Base-by-base conservation (phyloP, 1,284 basidiomycete genomes). In the Wallemia mellicola region DNA sequence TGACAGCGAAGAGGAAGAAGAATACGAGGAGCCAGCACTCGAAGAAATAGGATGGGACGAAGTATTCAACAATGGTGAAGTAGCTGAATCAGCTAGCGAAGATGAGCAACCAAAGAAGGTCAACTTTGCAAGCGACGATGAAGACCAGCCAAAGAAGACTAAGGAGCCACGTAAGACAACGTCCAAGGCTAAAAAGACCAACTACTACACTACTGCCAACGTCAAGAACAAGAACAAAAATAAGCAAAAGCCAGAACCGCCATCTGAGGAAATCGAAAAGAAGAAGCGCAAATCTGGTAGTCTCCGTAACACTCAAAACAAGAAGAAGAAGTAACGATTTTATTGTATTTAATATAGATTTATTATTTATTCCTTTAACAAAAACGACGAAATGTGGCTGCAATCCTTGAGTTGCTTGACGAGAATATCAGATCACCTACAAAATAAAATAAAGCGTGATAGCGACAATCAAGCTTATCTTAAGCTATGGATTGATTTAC, bases 141-240 rank as follows among this genome's bases (percentile, higher is more conserved):
- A 60, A 27, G 63, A 60, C 38, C 30, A 57, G 22, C 60, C 61
- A 1, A 58, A 63, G 17, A 59, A 62, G 17, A 54, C 62, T 22
- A 87, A 86, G 70, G 82, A 77, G 64, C 68, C 76, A 27, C 81
- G 88, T 24, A 83, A 88, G 83, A 91, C 78, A 64, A 92, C 88
- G 1, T 86, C 81, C 74, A 94, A 92, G 73, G 80, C 77, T 66
- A 57, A 66, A 72, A 79, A 86, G 19, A 77, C 77, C 61, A 96
- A 96, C 73, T 98, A 89, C 75, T 95, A 87, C 73, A 80, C 82
- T 5, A 75, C 68, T 57, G 77, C 83, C 54, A 65, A 65, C 61
- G 64, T 65, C 61, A 65, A 65, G 62, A 65, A 64, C n/a, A 19
- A 24, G n/a, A 59, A 59, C 22, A 48, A 48, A n/a, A 48, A n/a